Base-by-base conservation (phyloP, 768 basidiomycete species). In the Trametes cingulata region DNA sequence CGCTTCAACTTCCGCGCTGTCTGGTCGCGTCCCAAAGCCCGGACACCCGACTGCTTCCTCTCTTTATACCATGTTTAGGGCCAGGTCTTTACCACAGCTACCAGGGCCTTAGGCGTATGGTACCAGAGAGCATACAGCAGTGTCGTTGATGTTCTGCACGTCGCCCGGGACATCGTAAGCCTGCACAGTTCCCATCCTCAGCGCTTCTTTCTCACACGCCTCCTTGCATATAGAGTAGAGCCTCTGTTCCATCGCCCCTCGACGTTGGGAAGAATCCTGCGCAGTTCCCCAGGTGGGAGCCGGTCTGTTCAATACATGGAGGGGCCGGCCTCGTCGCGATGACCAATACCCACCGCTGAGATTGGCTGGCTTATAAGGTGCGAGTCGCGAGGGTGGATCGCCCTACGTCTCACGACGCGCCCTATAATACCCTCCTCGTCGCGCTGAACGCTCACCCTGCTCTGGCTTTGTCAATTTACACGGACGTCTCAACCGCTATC, bases 201-300 rank as follows among this genome's bases (percentile, higher is more conserved):
- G 37, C 49, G 41, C 49, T 46, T 52, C 50, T 46, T 51, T 56
- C 60, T 61, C 60, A 56, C 60, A 61, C 60, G 49, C 35, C 39
- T 10, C 29, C 27, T 49, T 8, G 27, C 37, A 15, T 24, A 51
- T 50, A 52, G 43, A 56, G 43, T 51, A 33, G n/a, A 20, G n/a
- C 8, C 40, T 50, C 48, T 42, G 41, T 51, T 42, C 33, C 22
- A 15, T 35, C 39, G 22, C 24, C 52, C 39, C 39, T 41, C 40
- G 47, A n/a, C 12, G 20, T 50, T 25, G 40, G 27, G 37, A 55
- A 42, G 27, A 15, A 15, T 8, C 17, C 3, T 49, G 53, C 60
- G 60, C 60, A 61, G 60, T 17, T 46, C 35, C 39, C 8, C 41
- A 61, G 52, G 41, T 61, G 60, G 14, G 53, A 61, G 33, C 27